Evolutionary conservation across 1,139 yeast genomes (phyloP).

Genomic region (Geotrichum europaeum): DNA sequence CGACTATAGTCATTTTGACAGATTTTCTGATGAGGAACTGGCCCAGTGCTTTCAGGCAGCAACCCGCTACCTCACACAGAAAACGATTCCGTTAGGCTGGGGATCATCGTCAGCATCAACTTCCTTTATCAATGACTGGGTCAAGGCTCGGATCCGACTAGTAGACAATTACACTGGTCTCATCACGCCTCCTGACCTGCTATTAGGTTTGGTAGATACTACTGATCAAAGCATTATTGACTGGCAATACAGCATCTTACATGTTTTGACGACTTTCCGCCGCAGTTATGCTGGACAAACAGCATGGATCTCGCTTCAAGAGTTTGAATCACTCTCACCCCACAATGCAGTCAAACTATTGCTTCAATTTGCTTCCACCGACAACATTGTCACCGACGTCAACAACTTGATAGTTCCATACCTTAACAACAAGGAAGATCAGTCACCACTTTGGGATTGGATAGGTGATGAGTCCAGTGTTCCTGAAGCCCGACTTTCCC

Average conservation of each 20-base stretch:
- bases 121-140: constrained; percentile 21
- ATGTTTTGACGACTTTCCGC: constrained; percentile 23
- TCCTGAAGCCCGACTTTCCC: constrained; percentile 10
- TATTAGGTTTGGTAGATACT: constrained; percentile 11
- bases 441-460: constrained; percentile 22
- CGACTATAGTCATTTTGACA: not conserved
- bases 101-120: not conserved
- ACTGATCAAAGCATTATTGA: constrained; percentile 18
- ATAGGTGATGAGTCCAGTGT: constrained; percentile 9
- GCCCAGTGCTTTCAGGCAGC: constrained; percentile 17
- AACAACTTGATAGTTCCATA: constrained; percentile 24
- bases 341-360: constrained; percentile 18
- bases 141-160: constrained; percentile 22
- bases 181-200: constrained; percentile 3
- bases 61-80: constrained; percentile 15
- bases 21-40: constrained; percentile 17
- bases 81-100: constrained; percentile 21
- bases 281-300: constrained; percentile 8
- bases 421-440: constrained; percentile 20
- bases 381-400: constrained; percentile 23
- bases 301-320: constrained; percentile 19
- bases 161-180: constrained; percentile 24
- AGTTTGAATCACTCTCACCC: constrained; percentile 19
- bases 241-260: constrained; percentile 26
- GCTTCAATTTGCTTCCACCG: constrained; percentile 20